Evolutionary conservation across 2,329 filamentous ascomycete genomes (phyloP).

Genomic region (Trichoderma guizhouense): DNA sequence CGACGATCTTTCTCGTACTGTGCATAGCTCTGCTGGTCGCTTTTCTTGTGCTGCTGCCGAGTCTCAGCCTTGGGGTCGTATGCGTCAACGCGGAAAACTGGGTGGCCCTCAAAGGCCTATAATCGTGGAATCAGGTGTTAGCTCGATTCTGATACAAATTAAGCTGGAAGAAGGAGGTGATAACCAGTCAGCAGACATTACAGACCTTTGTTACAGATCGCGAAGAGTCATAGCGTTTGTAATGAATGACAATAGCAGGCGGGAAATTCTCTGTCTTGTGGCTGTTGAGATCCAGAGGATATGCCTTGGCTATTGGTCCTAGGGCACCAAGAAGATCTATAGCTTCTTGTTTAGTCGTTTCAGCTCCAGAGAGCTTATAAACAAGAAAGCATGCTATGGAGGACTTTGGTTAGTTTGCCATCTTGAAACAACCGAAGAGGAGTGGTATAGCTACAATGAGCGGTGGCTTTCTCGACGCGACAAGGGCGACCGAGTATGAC

Average conservation of each 20-base stretch:
- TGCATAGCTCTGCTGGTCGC: conserved; percentile 19
- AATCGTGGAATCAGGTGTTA: not conserved
- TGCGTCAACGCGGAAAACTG: conserved; percentile 21
- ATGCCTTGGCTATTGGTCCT: conserved; percentile 38
- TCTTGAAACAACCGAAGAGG: not conserved
- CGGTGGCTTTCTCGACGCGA: conserved; percentile 58
- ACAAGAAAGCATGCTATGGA: conserved; percentile 49
- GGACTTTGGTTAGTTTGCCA: conserved; percentile 18
- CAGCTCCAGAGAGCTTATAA: conserved; percentile 34
- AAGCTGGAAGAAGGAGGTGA: too few species aligned
- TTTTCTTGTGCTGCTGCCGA: conserved; percentile 7
- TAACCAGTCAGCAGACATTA: not conserved
- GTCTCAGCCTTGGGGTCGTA: conserved; percentile 28
- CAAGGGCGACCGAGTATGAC: conserved; percentile 54
- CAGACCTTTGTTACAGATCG: conserved; percentile 42
- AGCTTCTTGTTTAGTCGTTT: conserved; percentile 44
- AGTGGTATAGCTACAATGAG: conserved; percentile 46
- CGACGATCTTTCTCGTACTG: conserved; percentile 43
- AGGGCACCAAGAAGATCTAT: conserved; percentile 40
- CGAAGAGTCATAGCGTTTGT: conserved; percentile 47
- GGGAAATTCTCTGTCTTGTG: conserved; percentile 37
- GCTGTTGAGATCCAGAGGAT: conserved; percentile 32
- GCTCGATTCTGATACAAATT: not conserved
- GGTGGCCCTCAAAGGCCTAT: conserved; percentile 30
- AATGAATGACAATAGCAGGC: conserved; percentile 46